Conservation (phyloP, 2,329 filamentous ascomycete genomes). For the Alternaria infectoria region DNA sequence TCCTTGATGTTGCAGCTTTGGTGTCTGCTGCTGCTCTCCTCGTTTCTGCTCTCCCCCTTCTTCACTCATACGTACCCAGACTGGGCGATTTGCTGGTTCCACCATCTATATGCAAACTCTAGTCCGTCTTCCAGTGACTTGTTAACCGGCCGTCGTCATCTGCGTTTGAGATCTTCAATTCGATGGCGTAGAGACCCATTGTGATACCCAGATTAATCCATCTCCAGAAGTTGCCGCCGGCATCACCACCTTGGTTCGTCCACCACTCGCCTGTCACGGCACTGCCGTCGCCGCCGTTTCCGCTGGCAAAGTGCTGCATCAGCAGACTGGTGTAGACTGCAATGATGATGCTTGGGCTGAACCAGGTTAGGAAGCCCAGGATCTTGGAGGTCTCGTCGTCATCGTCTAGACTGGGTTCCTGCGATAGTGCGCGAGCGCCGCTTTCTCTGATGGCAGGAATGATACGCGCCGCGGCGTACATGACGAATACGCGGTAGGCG, state of each 20-base stretch:
- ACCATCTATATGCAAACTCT: not conserved
- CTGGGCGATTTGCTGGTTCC: not conserved
- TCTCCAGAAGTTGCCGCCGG: conserved; percentile 85
- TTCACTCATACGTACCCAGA: not conserved
- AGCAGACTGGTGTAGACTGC: conserved; percentile 95
- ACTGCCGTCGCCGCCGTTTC: conserved; percentile 58
- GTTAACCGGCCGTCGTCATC: conserved; percentile 76
- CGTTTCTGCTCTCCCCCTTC: not conserved
- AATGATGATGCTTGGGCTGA: conserved; percentile 91
- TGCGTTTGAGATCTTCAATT: conserved; percentile 84
- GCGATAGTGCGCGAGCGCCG: conserved; percentile 79
- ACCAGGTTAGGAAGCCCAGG: conserved; percentile 86
- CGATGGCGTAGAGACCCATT: conserved; percentile 87
- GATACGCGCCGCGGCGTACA: conserved; percentile 94
- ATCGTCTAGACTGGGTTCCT: conserved; percentile 86
- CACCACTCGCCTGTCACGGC: conserved; percentile 70
- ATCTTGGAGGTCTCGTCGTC: conserved; percentile 80
- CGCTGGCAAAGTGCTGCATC: conserved; percentile 86
- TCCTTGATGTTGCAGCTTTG: not conserved
- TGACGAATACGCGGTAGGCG: conserved; percentile 89
- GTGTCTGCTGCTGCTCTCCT: not conserved
- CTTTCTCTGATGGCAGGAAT: conserved; percentile 91
- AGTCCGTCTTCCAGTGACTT: conserved; percentile 94
- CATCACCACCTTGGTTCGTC: conserved; percentile 82
- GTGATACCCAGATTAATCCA: conserved; percentile 93